Percentiles rank a stretch among this genome's conserved stretches.
phyloP scores from a whole-genome alignment of 2,329 filamentous ascomycete species.

The Verruconis gallopava region DNA sequence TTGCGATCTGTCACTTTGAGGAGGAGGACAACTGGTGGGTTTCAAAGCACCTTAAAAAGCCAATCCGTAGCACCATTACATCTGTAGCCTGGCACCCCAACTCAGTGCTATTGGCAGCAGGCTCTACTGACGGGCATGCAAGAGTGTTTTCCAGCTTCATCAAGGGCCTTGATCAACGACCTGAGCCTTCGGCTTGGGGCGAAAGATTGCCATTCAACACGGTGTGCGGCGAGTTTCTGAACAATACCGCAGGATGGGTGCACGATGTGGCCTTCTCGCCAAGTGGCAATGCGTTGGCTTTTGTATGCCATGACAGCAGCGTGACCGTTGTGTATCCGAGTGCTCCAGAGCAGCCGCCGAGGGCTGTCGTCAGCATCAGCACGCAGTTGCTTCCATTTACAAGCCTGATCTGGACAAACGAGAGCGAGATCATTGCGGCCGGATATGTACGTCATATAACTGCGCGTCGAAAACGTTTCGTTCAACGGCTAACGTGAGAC shows the following conservation, averaged over 20 bases:
- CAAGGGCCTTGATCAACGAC: conserved; percentile 81
- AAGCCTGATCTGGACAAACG: conserved; percentile 81
- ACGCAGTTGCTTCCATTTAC: conserved; percentile 88
- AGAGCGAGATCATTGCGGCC: conserved; percentile 87
- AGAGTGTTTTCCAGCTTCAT: conserved; percentile 91
- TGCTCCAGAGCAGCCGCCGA: conserved; percentile 78
- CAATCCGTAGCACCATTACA: conserved; percentile 92
- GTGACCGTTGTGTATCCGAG: conserved; percentile 93
- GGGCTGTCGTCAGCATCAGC: conserved; percentile 77
- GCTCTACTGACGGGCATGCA: conserved; percentile 94
- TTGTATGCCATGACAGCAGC: conserved; percentile 89
- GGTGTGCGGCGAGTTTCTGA: conserved; percentile 90
- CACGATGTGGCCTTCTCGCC: conserved; percentile 90
- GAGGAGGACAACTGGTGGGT: conserved; percentile 99
- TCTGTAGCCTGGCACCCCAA: conserved; percentile 95
- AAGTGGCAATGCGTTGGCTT: conserved; percentile 82
- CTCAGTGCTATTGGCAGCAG: conserved; percentile 84
- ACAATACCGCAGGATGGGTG: conserved; percentile 94
- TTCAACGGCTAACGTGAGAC: conserved; percentile 3
- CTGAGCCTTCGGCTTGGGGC: conserved; percentile 82
- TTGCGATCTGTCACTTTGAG: conserved; percentile 97
- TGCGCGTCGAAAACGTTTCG: not conserved
- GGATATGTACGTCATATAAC: conserved; percentile 51
- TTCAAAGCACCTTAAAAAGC: conserved; percentile 98
- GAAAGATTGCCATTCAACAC: conserved; percentile 96